Evolutionary conservation across 495 filamentous ascomycete species (phyloP), one percentile per base, ranked within the genome.

Genomic region (Staphylotrichum tortipilum): DNA sequence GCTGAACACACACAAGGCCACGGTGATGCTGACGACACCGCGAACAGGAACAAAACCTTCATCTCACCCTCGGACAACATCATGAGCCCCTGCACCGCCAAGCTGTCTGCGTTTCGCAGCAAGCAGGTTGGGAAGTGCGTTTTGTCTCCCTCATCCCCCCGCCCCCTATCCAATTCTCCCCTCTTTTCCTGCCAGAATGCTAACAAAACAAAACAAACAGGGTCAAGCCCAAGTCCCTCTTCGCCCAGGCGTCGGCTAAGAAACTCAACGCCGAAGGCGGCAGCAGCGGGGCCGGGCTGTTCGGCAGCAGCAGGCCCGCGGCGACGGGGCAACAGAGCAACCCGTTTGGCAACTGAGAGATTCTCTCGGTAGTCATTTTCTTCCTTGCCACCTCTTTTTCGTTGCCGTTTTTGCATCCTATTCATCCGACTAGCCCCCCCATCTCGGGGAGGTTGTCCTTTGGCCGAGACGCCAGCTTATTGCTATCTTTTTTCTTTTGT

Each of bases 41-140:
- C n/a, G n/a, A n/a, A n/a, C 44, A 68, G 66, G 22, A 72, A 80
- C 47, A 78, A 80, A 59, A 69, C 77, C 50, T 96, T 94, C 69
- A 72, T 95, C 62, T 92, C 86, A n/a, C 90, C 90, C 0, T 92
- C 87, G 10, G 90, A 96, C 61, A 84, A 80, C 63, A 88, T 96
- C 68, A 84, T 94, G 84, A 89, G 84, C 52, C 90, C 90, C 14
- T 90, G 88, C 67, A 89, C 87, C n/a, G 83, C 86, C 69, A 96
- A 96, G 69, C 68, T 96, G 58, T 84, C 74, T 44, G 82, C 85
- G 39, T 80, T 90, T 63, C 88, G 89, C 72, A 84, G 79, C 63
- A 90, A 90, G 75, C 83, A 84, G 31, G 84, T 86, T 57, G 66
- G 68, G 56, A 86, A 84, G 80, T 83, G 70, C 62, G 78, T 75